Base-by-base conservation (phyloP, 257 asterid genomes). In the Rubia yunnanensis region DNA sequence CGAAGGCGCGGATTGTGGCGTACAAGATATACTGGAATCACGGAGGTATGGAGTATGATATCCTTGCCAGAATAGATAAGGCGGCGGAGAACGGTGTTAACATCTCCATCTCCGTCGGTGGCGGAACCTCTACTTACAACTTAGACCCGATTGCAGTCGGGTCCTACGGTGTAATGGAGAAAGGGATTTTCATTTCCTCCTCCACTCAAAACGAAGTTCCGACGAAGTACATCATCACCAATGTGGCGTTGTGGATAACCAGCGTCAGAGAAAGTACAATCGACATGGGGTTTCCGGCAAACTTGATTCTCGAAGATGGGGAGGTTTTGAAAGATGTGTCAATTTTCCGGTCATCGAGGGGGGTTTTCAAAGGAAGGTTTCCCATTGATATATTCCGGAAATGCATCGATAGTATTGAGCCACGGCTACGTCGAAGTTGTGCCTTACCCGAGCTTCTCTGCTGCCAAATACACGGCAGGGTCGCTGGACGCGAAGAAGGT, bases 121-220 rank as follows among this genome's bases (percentile, higher is more conserved):
- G 98, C 0, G 88, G 91, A 1, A 75, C 82, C 4, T 76, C 66
- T 32, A 88, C 95, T 0, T 88, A 83, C 35, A 77, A 78, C 60
- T 66, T 77, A 0, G 98, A 91, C 52, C 88, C 94, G 1, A 80
- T 91, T 52, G 87, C 96, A 13, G 82, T 86, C 0, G 96, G 98
- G 14, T 77, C 96, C 4, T 91, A 84, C 11, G 91, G 76, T 0
- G 98, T 95, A 0, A 82, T 78, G 88, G 95, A 88, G 73, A 84
- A 68, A 65, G 96, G 98, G 0, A 61, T 88, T 76, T 55, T 88
- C 0, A 82, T 91, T 20, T 84, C 95, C 0, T 94, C 95, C 3
- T 86, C 98, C 3, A 95, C 96, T 0, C 95, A 95, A 0, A 91
- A 91, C 18, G 91, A 86, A 0, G 98, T 96, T 1, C 96, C 96